These are phyloP conservation scores for Pachyrhizus erosus DNA, from an alignment of 306 rosid genomes.

Conservation along the genomic window DNA sequence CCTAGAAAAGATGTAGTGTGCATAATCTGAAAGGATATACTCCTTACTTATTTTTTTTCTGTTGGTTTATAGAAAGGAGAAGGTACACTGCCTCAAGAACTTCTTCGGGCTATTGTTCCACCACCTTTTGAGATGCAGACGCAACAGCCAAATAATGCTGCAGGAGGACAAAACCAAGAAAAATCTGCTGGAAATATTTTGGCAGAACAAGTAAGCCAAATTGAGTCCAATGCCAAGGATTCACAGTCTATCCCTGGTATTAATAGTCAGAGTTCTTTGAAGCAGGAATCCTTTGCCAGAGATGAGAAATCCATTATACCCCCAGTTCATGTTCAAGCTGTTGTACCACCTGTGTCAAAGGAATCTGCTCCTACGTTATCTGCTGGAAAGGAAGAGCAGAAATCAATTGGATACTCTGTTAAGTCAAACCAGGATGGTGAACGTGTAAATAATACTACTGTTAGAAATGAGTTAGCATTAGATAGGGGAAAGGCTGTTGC, in stretches of 20 bases:
- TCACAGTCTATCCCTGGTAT: conserved; percentile 53
- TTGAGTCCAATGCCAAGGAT: conserved; percentile 69
- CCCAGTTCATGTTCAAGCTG: conserved; percentile 61
- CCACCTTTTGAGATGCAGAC: conserved; percentile 84
- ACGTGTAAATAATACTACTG: conserved; percentile 54
- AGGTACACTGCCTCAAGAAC: conserved; percentile 95
- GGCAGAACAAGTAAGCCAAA: conserved; percentile 59
- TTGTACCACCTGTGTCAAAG: conserved; percentile 56
- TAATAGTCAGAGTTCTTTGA: conserved; percentile 60
- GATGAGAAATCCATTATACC: conserved; percentile 67
- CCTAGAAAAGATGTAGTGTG: conserved; percentile 28
- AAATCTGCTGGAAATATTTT: conserved; percentile 63
- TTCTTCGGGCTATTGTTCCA: conserved; percentile 88
- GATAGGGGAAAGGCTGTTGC: conserved; percentile 89
- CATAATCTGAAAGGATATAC: conserved; percentile 24
- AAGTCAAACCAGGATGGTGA: conserved; percentile 79
- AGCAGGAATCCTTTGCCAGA: conserved; percentile 65
- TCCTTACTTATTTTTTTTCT: conserved; percentile 38
- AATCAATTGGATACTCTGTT: conserved; percentile 54
- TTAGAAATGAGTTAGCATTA: conserved; percentile 61
- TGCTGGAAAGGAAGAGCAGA: conserved; percentile 82
- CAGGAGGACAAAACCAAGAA: conserved; percentile 68
- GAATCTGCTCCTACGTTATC: conserved; percentile 58
- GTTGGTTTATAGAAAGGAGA: conserved; percentile 90
- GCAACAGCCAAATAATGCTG: conserved; percentile 63